Conservation (phyloP, 148 eudicot genomes). For the Selenicereus undatus region DNA sequence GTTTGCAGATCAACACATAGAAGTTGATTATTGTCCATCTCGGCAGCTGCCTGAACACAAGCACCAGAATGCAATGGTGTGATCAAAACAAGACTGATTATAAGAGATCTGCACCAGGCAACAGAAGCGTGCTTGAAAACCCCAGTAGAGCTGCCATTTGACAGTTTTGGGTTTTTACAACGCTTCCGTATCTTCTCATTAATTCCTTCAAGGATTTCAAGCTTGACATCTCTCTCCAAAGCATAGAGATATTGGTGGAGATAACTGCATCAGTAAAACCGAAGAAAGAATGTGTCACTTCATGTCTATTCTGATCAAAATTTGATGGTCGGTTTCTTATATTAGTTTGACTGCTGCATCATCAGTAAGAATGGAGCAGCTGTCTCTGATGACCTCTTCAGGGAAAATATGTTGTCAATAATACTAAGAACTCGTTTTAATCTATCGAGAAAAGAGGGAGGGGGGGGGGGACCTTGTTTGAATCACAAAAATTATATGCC, state of each 20-base stretch:
- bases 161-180: slow-evolving; percentile 81
- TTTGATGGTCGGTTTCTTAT: background rate
- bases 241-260: slow-evolving; percentile 75
- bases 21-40: slow-evolving; percentile 53
- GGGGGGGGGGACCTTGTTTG: too few relatives aligned
- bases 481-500: too few relatives aligned
- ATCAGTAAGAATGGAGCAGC: background rate
- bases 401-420: background rate
- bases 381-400: background rate
- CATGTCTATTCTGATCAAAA: background rate
- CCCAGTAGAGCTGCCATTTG: slow-evolving; percentile 63
- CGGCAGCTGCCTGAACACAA: slow-evolving; percentile 32
- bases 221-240: slow-evolving; percentile 66
- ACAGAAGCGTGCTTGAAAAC: slow-evolving; percentile 75
- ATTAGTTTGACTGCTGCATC: background rate
- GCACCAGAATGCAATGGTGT: slow-evolving; percentile 50
- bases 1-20: slow-evolving; percentile 75
- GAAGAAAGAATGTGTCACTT: slow-evolving; percentile 9
- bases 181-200: slow-evolving; percentile 94
- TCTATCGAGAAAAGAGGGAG: too few relatives aligned
- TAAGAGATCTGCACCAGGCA: slow-evolving; percentile 90
- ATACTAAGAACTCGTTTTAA: background rate
- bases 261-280: slow-evolving; percentile 44
- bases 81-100: slow-evolving; percentile 62
- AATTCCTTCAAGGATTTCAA: slow-evolving; percentile 82